phyloP scores from a whole-genome alignment of 305 asterid species.

The Fraxinus baroniana region DNA sequence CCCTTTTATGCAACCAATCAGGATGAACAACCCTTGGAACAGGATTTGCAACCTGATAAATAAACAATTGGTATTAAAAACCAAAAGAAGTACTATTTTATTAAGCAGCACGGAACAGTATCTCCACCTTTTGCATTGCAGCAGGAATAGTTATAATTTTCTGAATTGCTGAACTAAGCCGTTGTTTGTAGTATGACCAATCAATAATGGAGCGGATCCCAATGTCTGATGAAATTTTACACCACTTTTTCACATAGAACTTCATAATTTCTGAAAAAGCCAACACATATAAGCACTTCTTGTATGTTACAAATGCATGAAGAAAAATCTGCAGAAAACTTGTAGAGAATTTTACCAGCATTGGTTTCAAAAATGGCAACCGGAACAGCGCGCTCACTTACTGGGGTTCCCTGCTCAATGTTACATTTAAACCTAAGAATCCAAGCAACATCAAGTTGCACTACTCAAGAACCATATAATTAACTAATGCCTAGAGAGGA shows the following conservation, averaged over 20 bases:
- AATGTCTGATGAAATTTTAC: conserved; percentile 88
- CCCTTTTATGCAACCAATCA: conserved; percentile 98
- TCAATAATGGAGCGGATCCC: conserved; percentile 97
- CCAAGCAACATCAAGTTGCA: not conserved
- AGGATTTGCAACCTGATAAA: conserved; percentile 85
- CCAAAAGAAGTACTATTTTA: conserved; percentile 19
- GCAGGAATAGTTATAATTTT: conserved; percentile 97
- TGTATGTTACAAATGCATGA: conserved; percentile 15
- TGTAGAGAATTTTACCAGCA: conserved; percentile 49
- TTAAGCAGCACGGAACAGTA: conserved; percentile 13
- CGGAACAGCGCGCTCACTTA: conserved; percentile 98
- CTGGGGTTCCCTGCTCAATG: conserved; percentile 90
- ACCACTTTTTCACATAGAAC: conserved; percentile 93
- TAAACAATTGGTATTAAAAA: conserved; percentile 33
- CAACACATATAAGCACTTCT: conserved; percentile 31
- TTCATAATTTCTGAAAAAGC: conserved; percentile 69
- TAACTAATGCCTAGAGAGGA: conserved; percentile 12
- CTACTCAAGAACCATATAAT: not conserved
- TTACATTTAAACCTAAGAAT: conserved; percentile 16
- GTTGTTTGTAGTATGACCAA: conserved; percentile 97
- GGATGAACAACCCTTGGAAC: conserved; percentile 99
- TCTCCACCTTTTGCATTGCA: conserved; percentile 95
- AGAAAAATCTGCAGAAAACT: conserved; percentile 16
- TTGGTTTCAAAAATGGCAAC: conserved; percentile 98
- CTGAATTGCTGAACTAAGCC: conserved; percentile 93